Base-by-base conservation (phyloP, 176 grass and related monocot species). In the Carex myosuroides region DNA sequence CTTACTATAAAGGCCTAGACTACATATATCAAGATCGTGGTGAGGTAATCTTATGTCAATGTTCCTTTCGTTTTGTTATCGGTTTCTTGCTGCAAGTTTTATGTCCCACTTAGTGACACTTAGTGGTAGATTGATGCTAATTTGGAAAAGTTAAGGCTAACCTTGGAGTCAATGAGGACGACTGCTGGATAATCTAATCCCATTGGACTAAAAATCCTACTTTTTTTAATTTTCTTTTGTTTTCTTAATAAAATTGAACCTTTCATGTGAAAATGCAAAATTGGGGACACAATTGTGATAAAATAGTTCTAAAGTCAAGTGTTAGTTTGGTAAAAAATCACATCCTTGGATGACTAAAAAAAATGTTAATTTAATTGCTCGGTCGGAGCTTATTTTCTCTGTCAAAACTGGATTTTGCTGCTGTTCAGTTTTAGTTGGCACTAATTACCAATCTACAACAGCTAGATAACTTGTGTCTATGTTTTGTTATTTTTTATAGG, bases 11-110 rank as follows among this genome's bases (percentile, higher is more conserved):
- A 65, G 95, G 95, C 1, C 84, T 98, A 8, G 92, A 98, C 50
- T 98, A 94, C 72, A 98, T 98, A 53, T 98, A 98, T 61, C 71
- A 98, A 78, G 86, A 98, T 68, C 95, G 95, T 16, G 95, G 95
- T 33, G 95, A 94, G 88, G 92, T 91, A 83, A 64, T 58, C 26
- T 35, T 46, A 71, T 57, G 18, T 44, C 16, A 73, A 39, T 84
- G 11, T 81, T 9, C n/a, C 64, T 77, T 56, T 56, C 11, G 7
- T 13, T 52, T 48, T 76, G 6, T 55, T 44, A 17, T 85, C 50
- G 32, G 13, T 73, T 88, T 62, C 13, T 71, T 55, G 65, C 21
- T 39, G 20, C 24, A 60, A 60, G 7, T 80, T 13, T 44, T 64
- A 32, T 42, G 14, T 60, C 33, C 11, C 0, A 54, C 50, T 77